Conservation (phyloP, 768 basidiomycete species). For the Astraeus odoratus region DNA sequence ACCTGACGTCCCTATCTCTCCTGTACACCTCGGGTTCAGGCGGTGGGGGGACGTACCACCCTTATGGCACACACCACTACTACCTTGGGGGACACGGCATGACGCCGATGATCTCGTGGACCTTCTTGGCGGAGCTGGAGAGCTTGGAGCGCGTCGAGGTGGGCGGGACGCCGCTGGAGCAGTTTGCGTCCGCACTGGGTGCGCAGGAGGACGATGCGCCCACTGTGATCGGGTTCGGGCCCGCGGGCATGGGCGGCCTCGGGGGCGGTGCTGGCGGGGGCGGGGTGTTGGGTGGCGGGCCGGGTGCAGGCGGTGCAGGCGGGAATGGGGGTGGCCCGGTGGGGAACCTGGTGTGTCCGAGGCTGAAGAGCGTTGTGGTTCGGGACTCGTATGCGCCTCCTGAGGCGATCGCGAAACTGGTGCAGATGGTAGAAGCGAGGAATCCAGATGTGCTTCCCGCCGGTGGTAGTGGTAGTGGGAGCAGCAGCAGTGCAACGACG, state of each 20-base stretch:
- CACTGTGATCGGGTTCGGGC: neutral
- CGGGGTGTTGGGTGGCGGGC: neutral
- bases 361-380: constrained; percentile 52
- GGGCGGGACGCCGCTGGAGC: constrained; percentile 61
- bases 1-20: constrained; percentile 53
- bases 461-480: constrained; percentile 32
- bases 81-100: constrained; percentile 56
- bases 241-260: neutral
- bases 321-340: constrained; percentile 4
- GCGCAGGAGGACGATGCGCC: constrained; percentile 51
- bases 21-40: constrained; percentile 33
- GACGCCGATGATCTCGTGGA: constrained; percentile 63
- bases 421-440: constrained; percentile 63
- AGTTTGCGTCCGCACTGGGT: constrained; percentile 50
- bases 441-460: constrained; percentile 46
- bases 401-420: constrained; percentile 60
- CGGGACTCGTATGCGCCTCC: constrained; percentile 58
- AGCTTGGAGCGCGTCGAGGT: constrained; percentile 54
- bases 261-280: neutral
- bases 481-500: constrained; percentile 43
- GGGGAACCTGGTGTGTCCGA: constrained; percentile 57
- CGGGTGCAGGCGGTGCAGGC: neutral
- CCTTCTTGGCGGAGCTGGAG: constrained; percentile 52
- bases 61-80: constrained; percentile 22
- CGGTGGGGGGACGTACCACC: no score